Conservation (phyloP, 148 eudicot genomes). For the Chenopodium formosanum region DNA sequence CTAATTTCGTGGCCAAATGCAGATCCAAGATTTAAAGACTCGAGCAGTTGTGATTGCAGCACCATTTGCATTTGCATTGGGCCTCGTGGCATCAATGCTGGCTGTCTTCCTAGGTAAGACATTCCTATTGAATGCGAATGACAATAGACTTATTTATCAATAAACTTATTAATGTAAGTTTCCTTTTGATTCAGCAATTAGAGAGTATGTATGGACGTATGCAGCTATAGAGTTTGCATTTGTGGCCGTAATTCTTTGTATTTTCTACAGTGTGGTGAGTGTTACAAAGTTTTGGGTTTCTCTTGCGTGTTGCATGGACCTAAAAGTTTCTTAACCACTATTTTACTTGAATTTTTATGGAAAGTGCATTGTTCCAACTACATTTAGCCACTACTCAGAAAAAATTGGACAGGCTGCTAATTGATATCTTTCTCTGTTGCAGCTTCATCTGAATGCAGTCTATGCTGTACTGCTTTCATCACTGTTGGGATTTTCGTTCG, state of each 20-base stretch:
- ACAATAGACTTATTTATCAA: neutral
- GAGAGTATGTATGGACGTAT: constrained; percentile 79
- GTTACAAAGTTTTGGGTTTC: neutral
- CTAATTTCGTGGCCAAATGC: constrained; percentile 9
- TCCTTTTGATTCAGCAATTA: constrained; percentile 66
- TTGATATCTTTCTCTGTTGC: constrained; percentile 31
- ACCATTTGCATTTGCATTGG: constrained; percentile 75
- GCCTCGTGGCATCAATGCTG: constrained; percentile 60
- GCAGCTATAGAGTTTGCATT: constrained; percentile 91
- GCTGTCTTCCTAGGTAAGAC: constrained; percentile 72
- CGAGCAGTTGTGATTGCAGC: constrained; percentile 72
- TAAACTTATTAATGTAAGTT: constrained; percentile 2
- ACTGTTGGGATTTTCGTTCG: constrained; percentile 57
- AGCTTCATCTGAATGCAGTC: constrained; percentile 63
- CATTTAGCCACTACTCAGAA: neutral
- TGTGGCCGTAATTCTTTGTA: constrained; percentile 57
- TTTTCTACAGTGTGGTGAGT: constrained; percentile 68
- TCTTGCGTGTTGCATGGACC: neutral
- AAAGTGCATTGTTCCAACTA: neutral
- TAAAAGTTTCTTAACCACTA: neutral
- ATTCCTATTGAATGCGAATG: neutral
- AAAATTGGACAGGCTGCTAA: neutral
- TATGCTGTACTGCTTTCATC: constrained; percentile 64
- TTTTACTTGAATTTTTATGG: neutral
- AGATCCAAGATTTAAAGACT: constrained; percentile 66